These are phyloP conservation scores for Massariosphaeria phaeospora DNA, from an alignment of 495 filamentous ascomycete species.

Conservation along the genomic window DNA sequence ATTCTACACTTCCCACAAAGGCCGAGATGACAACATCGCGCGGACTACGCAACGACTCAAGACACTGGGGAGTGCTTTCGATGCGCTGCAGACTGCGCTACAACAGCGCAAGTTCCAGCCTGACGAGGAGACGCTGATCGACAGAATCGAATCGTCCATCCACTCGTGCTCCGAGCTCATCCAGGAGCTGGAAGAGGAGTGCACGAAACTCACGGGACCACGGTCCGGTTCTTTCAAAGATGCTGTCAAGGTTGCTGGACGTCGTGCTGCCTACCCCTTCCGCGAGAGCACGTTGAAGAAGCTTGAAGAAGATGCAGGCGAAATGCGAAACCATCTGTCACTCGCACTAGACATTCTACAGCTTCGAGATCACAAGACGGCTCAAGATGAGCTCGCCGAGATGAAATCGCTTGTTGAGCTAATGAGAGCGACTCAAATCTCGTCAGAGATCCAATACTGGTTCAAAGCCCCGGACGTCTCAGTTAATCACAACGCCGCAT, in stretches of 20 bases:
- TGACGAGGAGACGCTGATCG: conserved; percentile 5
- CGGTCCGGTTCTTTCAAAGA: background rate
- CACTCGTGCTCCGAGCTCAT: conserved; percentile 35
- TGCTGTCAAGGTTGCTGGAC: background rate
- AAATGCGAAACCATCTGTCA: background rate
- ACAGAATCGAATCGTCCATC: conserved; percentile 12
- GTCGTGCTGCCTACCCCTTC: conserved; percentile 8
- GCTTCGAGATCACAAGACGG: conserved; percentile 5
- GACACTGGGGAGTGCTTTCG: conserved; percentile 1
- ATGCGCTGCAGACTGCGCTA: conserved; percentile 1
- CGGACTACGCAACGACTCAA: conserved; percentile 9
- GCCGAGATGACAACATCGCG: conserved; percentile 7
- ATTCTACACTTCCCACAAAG: conserved; percentile 15
- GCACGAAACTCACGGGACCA: background rate
- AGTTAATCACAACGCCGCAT: conserved; percentile 36
- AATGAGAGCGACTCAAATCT: conserved; percentile 12
- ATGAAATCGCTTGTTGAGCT: conserved; percentile 2
- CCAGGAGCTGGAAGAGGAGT: conserved; percentile 36
- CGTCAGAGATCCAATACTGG: conserved; percentile 33
- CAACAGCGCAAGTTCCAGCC: conserved; percentile 15
- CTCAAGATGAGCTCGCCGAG: conserved; percentile 4
- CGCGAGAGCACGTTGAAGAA: conserved; percentile 7
- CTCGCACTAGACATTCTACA: conserved; percentile 9
- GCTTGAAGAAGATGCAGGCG: conserved; percentile 8
- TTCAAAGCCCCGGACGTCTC: conserved; percentile 37